Evolutionary conservation across 2,329 filamentous ascomycete genomes (phyloP).

Genomic region (Dactylonectria estremocensis): DNA sequence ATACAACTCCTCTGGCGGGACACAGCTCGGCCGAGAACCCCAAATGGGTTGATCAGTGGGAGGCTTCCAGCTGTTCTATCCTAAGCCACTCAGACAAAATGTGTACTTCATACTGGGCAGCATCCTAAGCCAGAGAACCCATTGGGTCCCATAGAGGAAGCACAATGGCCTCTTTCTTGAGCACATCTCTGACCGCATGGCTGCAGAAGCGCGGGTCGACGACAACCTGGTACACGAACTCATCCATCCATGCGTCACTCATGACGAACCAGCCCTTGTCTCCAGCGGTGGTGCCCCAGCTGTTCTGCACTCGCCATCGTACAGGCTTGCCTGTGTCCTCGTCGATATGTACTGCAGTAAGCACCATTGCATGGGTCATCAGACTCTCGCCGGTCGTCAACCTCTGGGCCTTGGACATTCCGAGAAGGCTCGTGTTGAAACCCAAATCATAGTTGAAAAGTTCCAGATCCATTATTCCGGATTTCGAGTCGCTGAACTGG

Average conservation of each 20-base stretch:
- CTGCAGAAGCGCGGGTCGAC: slow-evolving; percentile 80
- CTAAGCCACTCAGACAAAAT: background rate
- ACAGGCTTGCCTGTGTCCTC: slow-evolving; percentile 73
- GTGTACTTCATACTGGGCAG: background rate
- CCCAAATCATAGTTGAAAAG: slow-evolving; percentile 86
- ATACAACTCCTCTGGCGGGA: background rate
- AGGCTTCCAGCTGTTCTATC: slow-evolving; percentile 6
- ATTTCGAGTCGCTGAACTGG: slow-evolving; percentile 78
- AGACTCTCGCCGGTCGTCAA: slow-evolving; percentile 81
- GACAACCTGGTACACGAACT: slow-evolving; percentile 90
- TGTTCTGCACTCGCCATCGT: slow-evolving; percentile 90
- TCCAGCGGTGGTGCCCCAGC: slow-evolving; percentile 80
- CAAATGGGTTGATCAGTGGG: background rate
- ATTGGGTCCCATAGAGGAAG: slow-evolving; percentile 87
- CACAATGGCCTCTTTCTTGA: slow-evolving; percentile 79
- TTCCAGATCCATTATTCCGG: slow-evolving; percentile 85
- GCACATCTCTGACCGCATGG: slow-evolving; percentile 77
- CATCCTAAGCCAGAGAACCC: slow-evolving; percentile 75
- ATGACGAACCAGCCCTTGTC: slow-evolving; percentile 91
- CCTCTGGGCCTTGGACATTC: slow-evolving; percentile 82
- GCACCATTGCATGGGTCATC: slow-evolving; percentile 95
- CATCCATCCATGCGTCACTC: slow-evolving; percentile 84
- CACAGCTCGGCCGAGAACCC: slow-evolving; percentile 16
- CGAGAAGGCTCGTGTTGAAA: slow-evolving; percentile 83
- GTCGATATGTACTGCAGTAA: slow-evolving; percentile 88